A percentile compares a stretch with the other conserved stretches of the same genome.
phyloP scores from a whole-genome alignment of 805 yeast genomes.

The Yarrowia osloensis region DNA sequence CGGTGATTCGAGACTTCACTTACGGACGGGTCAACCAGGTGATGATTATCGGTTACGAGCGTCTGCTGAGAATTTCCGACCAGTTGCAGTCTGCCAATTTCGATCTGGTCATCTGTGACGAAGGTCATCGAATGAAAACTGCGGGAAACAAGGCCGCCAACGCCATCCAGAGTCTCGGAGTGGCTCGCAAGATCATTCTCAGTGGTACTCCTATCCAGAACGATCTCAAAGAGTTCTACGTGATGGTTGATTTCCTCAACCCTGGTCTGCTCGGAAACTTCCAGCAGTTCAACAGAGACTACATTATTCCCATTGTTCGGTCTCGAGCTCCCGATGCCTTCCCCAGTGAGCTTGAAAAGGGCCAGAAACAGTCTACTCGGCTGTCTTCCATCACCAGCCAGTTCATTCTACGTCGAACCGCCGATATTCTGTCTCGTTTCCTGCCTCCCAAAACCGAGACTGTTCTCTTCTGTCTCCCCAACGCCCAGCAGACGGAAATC shows the following conservation, averaged over 20 bases:
- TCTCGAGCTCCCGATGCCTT: slow-evolving; percentile 68
- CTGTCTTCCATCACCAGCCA: slow-evolving; percentile 62
- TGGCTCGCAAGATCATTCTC: slow-evolving; percentile 61
- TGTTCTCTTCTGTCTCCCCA: slow-evolving; percentile 77
- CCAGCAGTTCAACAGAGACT: slow-evolving; percentile 51
- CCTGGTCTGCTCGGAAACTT: slow-evolving; percentile 77
- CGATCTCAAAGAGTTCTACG: slow-evolving; percentile 79
- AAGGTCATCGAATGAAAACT: slow-evolving; percentile 88
- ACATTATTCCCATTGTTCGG: slow-evolving; percentile 66
- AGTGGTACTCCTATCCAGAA: slow-evolving; percentile 96
- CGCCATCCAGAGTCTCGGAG: slow-evolving; percentile 57
- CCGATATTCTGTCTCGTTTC: slow-evolving; percentile 54
- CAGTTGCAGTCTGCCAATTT: slow-evolving; percentile 42
- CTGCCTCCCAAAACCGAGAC: slow-evolving; percentile 76
- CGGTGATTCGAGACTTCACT: slow-evolving; percentile 60
- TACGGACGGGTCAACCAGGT: slow-evolving; percentile 77
- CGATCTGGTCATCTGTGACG: slow-evolving; percentile 87
- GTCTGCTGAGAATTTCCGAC: slow-evolving; percentile 56
- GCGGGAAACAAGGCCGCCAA: slow-evolving; percentile 69
- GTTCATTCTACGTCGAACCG: slow-evolving; percentile 74
- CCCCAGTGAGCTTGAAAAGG: slow-evolving; percentile 52
- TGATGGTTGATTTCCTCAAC: slow-evolving; percentile 77
- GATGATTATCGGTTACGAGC: slow-evolving; percentile 85
- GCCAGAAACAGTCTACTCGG: slow-evolving; percentile 63
- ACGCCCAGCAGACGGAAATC: slow-evolving; percentile 56